Percentiles rank a stretch among this genome's conserved stretches.
Conservation (phyloP, 1,139 yeast species). For the Candida anutae region DNA sequence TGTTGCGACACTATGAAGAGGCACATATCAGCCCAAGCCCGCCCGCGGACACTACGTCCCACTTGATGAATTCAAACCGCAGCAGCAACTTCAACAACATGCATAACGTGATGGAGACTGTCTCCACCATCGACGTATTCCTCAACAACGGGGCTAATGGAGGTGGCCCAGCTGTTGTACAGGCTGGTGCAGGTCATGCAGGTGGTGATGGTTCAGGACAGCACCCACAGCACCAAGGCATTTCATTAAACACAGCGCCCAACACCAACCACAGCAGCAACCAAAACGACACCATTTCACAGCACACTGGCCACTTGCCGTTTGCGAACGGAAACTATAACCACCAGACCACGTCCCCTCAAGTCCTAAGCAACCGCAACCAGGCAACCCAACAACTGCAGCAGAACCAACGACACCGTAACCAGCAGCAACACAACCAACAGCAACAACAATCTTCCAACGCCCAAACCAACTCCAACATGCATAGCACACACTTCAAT, state of each 20-base stretch:
- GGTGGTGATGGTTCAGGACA: neutral
- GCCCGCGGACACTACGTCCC: slow-evolving; percentile 33
- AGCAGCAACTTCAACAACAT: slow-evolving; percentile 31
- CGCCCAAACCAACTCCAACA: slow-evolving; percentile 10
- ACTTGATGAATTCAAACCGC: slow-evolving; percentile 25
- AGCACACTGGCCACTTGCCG: too few species aligned
- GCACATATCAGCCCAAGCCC: slow-evolving; percentile 82
- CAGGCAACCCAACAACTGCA: slow-evolving; percentile 12
- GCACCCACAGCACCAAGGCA: slow-evolving; percentile 1
- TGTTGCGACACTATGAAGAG: slow-evolving; percentile 91
- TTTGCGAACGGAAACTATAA: slow-evolving; percentile 3
- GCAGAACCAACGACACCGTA: slow-evolving; percentile 9
- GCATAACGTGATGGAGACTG: slow-evolving; percentile 59
- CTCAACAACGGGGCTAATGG: slow-evolving; percentile 28
- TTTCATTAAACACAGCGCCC: neutral
- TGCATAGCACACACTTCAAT: slow-evolving; percentile 8
- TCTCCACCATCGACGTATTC: slow-evolving; percentile 85
- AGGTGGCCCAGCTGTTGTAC: slow-evolving; percentile 3
- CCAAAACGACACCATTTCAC: too few species aligned
- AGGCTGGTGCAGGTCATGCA: slow-evolving; percentile 1
- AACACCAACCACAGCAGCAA: slow-evolving; percentile 1
- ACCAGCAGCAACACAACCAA: slow-evolving; percentile 8
- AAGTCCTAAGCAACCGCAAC: slow-evolving; percentile 8
- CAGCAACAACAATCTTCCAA: slow-evolving; percentile 11
- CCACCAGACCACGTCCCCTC: slow-evolving; percentile 5